Base-by-base conservation (phyloP, 208 protist species). In the Trichomonas tenax region DNA sequence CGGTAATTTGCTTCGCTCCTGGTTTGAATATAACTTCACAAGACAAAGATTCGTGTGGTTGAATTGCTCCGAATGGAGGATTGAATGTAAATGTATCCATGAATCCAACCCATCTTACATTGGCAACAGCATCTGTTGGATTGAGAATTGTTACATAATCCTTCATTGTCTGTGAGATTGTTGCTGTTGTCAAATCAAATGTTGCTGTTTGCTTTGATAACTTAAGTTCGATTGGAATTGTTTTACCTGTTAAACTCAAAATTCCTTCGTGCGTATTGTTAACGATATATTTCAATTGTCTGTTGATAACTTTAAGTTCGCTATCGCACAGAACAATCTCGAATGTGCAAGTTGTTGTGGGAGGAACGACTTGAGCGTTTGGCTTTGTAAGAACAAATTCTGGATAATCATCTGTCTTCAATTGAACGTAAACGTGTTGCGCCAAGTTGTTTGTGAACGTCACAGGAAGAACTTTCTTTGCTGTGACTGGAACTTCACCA, bases 281-380 rank as follows among this genome's bases (percentile, higher is more conserved):
- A 10, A 93, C 44, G n/a, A 26, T 51, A 51, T 93, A 93, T 38
- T 93, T 40, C 45, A 93, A 38, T 48, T 48, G 15, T 93, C 44
- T 51, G 6, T 34, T 41, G 26, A 93, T 48, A 34, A 38, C 17
- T 51, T 93, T 40, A 6, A 44, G 44, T 38, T 48, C 44, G 4
- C n/a, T 31, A 9, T 48, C 8, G 46, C 17, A 41, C 14, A 93
- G 34, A 93, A 48, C 26, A 38, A 93, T 51, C n/a, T 93, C 44
- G 46, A 93, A 93, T 9, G 14, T 40, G 17, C 3, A 4, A 4
- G 17, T 51, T 93, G 41, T 11, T 1, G 21, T 34, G 17, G 86
- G 86, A 38, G 86, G 86, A 51, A 93, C 44, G 38, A 93, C 86
- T 93, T 93, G 86, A 38, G n/a, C 26, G n/a, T 93, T 34, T 93